These are phyloP conservation scores for Colletotrichum simmondsii DNA, from an alignment of 2,329 filamentous ascomycete species.

Conservation along the genomic window DNA sequence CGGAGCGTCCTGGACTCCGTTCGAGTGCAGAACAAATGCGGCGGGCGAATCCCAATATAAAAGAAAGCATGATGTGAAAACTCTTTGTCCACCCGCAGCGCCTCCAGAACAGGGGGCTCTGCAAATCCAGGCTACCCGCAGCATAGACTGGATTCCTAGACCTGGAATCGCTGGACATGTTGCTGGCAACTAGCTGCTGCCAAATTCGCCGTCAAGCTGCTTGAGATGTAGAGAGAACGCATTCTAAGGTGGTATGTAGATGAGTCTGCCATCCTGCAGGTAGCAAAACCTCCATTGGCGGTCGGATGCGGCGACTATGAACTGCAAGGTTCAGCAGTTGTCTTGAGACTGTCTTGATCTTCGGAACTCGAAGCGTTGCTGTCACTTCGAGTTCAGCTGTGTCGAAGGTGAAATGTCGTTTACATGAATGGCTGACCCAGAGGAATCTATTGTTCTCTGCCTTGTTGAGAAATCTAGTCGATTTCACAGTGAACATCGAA, in stretches of 20 bases:
- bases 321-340: slow-evolving; percentile 14
- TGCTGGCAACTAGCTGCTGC: not conserved
- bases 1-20: slow-evolving; percentile 6
- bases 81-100: not conserved
- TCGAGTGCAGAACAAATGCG: slow-evolving; percentile 7
- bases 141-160: not conserved
- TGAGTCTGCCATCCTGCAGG: not conserved
- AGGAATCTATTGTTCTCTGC: not conserved
- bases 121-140: not conserved
- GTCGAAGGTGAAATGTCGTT: slow-evolving; percentile 4
- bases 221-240: not conserved
- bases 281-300: not conserved
- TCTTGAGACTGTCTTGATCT: slow-evolving; percentile 20
- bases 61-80: slow-evolving; percentile 3
- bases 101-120: not conserved
- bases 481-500: slow-evolving; percentile 6
- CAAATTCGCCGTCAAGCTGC: not conserved
- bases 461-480: not conserved
- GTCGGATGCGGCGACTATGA: slow-evolving; percentile 25
- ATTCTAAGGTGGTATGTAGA: not conserved
- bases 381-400: not conserved
- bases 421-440: slow-evolving; percentile 1
- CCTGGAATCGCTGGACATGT: not conserved
- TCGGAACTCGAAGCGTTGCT: slow-evolving; percentile 8
- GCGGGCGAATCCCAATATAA: slow-evolving; percentile 10